Evolutionary conservation across 2,329 filamentous ascomycete species (phyloP).

Genomic region (Calonectria leucothoes): DNA sequence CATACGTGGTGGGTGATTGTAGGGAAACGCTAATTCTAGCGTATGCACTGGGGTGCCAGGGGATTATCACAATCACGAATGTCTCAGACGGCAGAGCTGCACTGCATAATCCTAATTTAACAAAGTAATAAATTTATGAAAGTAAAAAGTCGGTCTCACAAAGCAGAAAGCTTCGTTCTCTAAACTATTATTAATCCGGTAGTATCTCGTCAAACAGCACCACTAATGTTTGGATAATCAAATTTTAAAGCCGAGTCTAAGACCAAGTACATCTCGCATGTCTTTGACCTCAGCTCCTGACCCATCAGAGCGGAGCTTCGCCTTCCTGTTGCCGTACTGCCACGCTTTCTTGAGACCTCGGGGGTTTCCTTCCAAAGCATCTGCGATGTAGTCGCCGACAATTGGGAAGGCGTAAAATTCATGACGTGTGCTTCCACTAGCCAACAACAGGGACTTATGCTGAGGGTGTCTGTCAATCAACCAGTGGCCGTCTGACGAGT

Average conservation of each 20-base stretch:
- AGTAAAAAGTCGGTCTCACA: background rate
- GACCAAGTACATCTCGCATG: background rate
- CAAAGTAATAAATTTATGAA: background rate
- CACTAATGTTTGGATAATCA: background rate
- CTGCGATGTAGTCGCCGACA: slow-evolving; percentile 36
- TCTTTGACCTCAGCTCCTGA: background rate
- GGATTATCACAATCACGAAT: background rate
- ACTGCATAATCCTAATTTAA: background rate
- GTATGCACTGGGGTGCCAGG: background rate
- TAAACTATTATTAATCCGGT: background rate
- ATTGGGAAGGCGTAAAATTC: slow-evolving; percentile 44
- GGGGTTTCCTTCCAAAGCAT: slow-evolving; percentile 30
- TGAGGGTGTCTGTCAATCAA: slow-evolving; percentile 37
- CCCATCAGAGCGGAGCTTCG: background rate
- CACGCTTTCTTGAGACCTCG: slow-evolving; percentile 34
- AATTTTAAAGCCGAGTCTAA: background rate
- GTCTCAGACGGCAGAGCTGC: background rate
- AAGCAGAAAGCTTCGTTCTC: background rate
- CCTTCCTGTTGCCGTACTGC: slow-evolving; percentile 31
- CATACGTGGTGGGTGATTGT: background rate
- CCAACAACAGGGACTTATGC: slow-evolving; percentile 29
- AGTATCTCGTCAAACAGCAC: background rate
- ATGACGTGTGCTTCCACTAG: slow-evolving; percentile 39
- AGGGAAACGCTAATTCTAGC: background rate
- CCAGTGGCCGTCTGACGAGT: slow-evolving; percentile 40